Conservation (phyloP, 202 grass and related monocot genomes). For the Carex arenaria region DNA sequence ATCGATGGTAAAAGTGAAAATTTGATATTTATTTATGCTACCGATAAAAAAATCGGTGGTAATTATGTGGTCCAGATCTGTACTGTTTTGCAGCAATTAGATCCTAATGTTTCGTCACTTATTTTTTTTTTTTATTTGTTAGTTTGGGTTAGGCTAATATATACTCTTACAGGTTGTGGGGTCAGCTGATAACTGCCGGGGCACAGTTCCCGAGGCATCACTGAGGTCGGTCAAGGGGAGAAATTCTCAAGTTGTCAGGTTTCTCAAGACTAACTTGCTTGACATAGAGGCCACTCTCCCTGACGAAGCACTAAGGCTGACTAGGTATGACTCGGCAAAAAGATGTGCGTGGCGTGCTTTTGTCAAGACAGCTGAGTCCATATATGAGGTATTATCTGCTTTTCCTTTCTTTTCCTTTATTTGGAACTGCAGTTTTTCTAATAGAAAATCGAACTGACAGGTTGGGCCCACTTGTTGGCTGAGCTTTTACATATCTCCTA, state of each 20-base stretch:
- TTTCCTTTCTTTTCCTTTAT: not conserved
- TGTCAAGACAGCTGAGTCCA: conserved; percentile 87
- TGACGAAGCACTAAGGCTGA: conserved; percentile 59
- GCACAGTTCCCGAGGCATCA: conserved; percentile 62
- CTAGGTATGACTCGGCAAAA: conserved; percentile 53
- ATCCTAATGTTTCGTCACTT: not conserved
- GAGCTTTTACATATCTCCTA: not conserved
- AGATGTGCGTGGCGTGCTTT: conserved; percentile 74
- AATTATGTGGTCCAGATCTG: not conserved
- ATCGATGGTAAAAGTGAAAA: too few species aligned
- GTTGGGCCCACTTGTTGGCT: not conserved
- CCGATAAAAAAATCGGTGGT: not conserved
- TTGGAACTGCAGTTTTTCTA: too few species aligned
- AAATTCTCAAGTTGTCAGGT: conserved; percentile 66
- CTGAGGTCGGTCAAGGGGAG: conserved; percentile 68
- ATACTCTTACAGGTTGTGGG: conserved; percentile 16
- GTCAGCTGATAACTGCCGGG: conserved; percentile 40
- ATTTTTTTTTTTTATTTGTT: not conserved
- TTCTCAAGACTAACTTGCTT: conserved; percentile 81
- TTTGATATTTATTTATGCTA: too few species aligned
- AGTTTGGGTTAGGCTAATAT: not conserved
- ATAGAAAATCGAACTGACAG: too few species aligned
- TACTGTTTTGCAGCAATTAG: not conserved
- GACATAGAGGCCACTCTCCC: conserved; percentile 88
- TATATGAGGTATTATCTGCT: conserved; percentile 63